These are phyloP conservation scores for Fraxinus pennsylvanica DNA, from an alignment of 257 asterid genomes.

Conservation along the genomic window DNA sequence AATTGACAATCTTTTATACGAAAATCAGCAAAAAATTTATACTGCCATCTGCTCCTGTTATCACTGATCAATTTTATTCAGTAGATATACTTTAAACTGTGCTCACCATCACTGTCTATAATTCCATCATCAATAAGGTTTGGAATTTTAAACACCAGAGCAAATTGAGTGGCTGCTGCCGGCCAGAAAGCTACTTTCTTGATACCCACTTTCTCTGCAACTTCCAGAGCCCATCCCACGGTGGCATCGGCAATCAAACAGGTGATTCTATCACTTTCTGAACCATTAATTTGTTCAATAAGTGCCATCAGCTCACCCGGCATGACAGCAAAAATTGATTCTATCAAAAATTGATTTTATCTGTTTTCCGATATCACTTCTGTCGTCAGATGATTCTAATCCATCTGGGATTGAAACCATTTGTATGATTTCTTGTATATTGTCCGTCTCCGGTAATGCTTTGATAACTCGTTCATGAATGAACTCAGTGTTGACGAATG, in stretches of 20 bases:
- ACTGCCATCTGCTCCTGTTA: too few species aligned
- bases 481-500: constrained; percentile 33
- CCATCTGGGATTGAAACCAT: constrained; percentile 13
- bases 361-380: constrained; percentile 2
- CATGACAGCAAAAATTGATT: constrained; percentile 6
- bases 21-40: too few species aligned
- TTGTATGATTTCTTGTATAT: neutral
- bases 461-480: constrained; percentile 15
- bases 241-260: constrained; percentile 16
- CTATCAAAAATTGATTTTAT: neutral
- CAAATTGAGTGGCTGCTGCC: constrained; percentile 7
- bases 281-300: constrained; percentile 1
- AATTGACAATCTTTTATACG: too few species aligned
- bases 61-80: too few species aligned
- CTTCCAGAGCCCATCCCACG: constrained; percentile 18
- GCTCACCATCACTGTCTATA: constrained; percentile 16
- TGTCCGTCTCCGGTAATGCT: constrained; percentile 25
- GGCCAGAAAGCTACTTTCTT: constrained; percentile 17
- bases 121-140: constrained; percentile 23
- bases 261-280: neutral
- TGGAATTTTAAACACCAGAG: neutral
- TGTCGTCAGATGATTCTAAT: constrained; percentile 12
- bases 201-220: constrained; percentile 4
- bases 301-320: constrained; percentile 13
- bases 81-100: neutral